A percentile compares a stretch with the other conserved stretches of the same genome.
These are phyloP conservation scores for Davidsoniella neocaledoniae DNA, from an alignment of 2,329 filamentous ascomycete genomes.

Conservation along the genomic window DNA sequence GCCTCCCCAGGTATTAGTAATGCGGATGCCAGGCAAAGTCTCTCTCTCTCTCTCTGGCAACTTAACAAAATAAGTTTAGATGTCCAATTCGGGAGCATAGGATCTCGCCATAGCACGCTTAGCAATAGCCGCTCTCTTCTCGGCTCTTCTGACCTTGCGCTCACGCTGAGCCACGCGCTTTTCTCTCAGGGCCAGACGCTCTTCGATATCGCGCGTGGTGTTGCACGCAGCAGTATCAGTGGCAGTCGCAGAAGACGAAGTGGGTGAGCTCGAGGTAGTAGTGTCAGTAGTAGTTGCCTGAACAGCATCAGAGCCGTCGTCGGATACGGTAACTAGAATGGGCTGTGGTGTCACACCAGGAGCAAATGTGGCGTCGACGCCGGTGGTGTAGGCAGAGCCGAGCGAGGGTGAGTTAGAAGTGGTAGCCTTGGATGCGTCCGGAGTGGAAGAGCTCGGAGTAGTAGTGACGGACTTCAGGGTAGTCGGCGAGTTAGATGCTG, in stretches of 20 bases:
- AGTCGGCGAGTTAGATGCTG: background rate
- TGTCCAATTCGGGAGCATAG: background rate
- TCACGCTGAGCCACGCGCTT: background rate
- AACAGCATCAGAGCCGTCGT: background rate
- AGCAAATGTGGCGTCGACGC: constrained; percentile 7
- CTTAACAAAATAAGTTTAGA: too few species aligned
- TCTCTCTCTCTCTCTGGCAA: too few species aligned
- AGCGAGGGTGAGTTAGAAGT: background rate
- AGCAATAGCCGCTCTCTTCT: constrained; percentile 6
- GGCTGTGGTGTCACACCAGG: constrained; percentile 7
- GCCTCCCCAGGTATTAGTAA: too few species aligned
- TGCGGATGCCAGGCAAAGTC: too few species aligned
- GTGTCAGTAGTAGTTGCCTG: background rate
- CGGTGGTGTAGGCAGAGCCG: background rate
- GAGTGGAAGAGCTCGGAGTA: background rate
- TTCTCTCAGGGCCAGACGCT: background rate
- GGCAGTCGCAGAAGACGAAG: background rate
- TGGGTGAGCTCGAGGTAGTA: background rate
- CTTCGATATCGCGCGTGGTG: background rate
- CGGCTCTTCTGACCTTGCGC: constrained; percentile 3
- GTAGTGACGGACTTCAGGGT: background rate
- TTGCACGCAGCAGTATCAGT: background rate
- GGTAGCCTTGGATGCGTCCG: background rate
- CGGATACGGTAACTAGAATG: constrained; percentile 2
- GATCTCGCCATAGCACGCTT: constrained; percentile 3